Base-by-base conservation (phyloP, 2,329 filamentous ascomycete species). In the Byssothecium circinans region DNA sequence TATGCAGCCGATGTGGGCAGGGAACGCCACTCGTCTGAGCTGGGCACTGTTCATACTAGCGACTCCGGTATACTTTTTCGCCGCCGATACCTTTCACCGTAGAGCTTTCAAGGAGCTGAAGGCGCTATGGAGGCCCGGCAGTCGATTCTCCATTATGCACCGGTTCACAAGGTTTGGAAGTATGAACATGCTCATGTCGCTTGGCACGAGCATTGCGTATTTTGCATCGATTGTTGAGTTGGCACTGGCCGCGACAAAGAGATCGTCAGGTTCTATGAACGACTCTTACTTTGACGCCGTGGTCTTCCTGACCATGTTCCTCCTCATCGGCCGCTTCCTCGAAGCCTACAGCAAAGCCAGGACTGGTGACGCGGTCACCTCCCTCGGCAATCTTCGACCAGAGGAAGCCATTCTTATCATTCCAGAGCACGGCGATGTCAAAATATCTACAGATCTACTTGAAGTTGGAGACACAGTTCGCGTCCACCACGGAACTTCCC, bases 291-390 rank as follows among this genome's bases (percentile, higher is more conserved):
- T 96, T 65, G 92, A 96, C 68, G 90, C 91, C 0, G 91, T 96
- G 1, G 88, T 96, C 2, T 96, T 96, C 54, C 70, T 96, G 47
- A 96, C 91, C 0, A 79, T 96, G 53, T 96, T 96, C 67, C 80
- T 96, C 18, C 82, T 96, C 1, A 76, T 80, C 35, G 82, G 82
- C 12, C 78, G 87, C n/a, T 79, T 87, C 39, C 83, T 91, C 11
- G 92, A 96, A 74, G 86, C 89, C 1, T 95, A 94, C 74, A 95
- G 88, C 78, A 96, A 96, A 71, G 87, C 90, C 0, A 92, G 87
- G 62, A 90, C 91, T 0, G 91, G 91, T 1, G 88, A 95, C 67
- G 91, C 91, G 0, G 87, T 96, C 2, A 84, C 88, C 27, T 84
- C 87, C 51, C 76, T 96, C 4, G 86, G 86, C 2, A 89, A 87